Percentiles rank a stretch among this genome's conserved stretches.
Evolutionary conservation across 371 early-diverging fungal genomes (phyloP).

Genomic region (Mortierella sp.): DNA sequence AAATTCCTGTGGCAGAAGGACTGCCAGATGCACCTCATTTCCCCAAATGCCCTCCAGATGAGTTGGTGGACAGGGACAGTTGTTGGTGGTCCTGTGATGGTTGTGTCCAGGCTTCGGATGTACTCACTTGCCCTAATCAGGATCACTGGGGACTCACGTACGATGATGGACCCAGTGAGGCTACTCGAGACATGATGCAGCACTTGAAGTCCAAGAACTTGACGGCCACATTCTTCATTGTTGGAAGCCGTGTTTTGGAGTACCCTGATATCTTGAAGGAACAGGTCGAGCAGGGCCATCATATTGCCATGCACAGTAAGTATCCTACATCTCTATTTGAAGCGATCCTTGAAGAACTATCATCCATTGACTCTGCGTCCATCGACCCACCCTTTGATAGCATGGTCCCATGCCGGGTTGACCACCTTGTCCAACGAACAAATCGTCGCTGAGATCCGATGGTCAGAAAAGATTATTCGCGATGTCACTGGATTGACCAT

Average conservation of each 20-base stretch:
- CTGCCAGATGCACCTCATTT: constrained; percentile 27
- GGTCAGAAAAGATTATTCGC: constrained; percentile 72
- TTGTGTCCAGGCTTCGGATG: constrained; percentile 35
- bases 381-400: constrained; percentile 49
- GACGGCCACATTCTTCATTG: constrained; percentile 65
- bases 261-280: constrained; percentile 59
- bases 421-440: constrained; percentile 75
- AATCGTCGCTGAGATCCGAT: constrained; percentile 78
- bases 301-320: constrained; percentile 67
- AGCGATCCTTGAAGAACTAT: no score
- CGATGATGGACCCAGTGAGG: constrained; percentile 30
- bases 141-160: constrained; percentile 30
- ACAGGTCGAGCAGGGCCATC: constrained; percentile 49
- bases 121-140: constrained; percentile 34
- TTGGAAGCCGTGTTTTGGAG: constrained; percentile 61
- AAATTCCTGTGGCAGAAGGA: constrained; percentile 39
- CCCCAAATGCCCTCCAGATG: constrained; percentile 27
- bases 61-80: not conserved
- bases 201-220: constrained; percentile 40
- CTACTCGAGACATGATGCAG: constrained; percentile 9
- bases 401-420: constrained; percentile 76
- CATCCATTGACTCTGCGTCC: no score
- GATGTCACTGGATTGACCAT: constrained; percentile 58
- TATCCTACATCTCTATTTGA: not conserved
- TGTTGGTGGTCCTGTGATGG: constrained; percentile 50